phyloP scores from a whole-genome alignment of 345 rosid species.

The Xanthoceras sorbifolium region DNA sequence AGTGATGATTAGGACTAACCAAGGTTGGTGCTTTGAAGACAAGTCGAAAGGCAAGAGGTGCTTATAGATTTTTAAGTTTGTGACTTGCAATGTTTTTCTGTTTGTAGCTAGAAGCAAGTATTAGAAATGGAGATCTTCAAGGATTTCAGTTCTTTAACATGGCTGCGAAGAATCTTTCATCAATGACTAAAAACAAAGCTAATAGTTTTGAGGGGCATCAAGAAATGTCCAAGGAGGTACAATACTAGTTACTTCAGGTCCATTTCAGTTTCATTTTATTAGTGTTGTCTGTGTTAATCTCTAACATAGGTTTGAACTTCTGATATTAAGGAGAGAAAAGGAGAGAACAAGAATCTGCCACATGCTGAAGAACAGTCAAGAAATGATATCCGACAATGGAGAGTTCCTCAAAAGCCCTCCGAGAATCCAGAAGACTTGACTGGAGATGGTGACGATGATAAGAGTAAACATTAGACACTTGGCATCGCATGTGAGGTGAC shows the following conservation, averaged over 20 bases:
- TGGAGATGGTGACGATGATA: conserved; percentile 42
- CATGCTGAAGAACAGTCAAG: conserved; percentile 37
- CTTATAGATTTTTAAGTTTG: not conserved
- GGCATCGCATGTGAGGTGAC: not conserved
- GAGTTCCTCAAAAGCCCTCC: conserved; percentile 33
- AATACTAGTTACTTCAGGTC: conserved; percentile 3
- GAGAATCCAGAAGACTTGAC: conserved; percentile 33
- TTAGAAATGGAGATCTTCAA: conserved; percentile 78
- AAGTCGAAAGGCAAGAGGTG: not conserved
- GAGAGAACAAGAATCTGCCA: conserved; percentile 36
- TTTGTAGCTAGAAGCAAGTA: conserved; percentile 78
- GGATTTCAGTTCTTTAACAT: conserved; percentile 56
- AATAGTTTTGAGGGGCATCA: conserved; percentile 26
- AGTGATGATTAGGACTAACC: not conserved
- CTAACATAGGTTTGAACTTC: conserved; percentile 15
- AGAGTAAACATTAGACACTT: conserved; percentile 18
- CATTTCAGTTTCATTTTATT: not conserved
- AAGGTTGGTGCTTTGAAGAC: not conserved
- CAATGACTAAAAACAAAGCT: conserved; percentile 31
- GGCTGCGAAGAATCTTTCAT: conserved; percentile 40
- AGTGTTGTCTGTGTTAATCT: not conserved
- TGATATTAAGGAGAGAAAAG: conserved; percentile 37
- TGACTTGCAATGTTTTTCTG: conserved; percentile 7
- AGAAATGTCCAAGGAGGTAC: conserved; percentile 41
- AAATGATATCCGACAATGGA: conserved; percentile 33